These are phyloP conservation scores for Kurtzmaniella natalensis DNA, from an alignment of 1,139 yeast species.

Conservation along the genomic window DNA sequence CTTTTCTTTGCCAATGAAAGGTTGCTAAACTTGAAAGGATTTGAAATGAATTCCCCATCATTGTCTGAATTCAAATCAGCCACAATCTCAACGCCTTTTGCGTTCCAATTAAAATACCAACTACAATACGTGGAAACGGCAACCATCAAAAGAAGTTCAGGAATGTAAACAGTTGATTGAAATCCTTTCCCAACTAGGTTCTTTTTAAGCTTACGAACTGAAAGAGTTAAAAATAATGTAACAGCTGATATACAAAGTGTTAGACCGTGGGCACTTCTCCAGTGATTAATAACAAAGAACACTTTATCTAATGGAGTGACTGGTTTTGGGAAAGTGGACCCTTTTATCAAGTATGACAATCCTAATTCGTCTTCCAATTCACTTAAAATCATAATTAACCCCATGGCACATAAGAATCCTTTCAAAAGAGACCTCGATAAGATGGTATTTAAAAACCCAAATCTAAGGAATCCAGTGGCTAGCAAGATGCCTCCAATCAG, in stretches of 20 bases:
- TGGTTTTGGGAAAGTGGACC: conserved; percentile 14
- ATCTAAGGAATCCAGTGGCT: conserved; percentile 24
- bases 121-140: conserved; percentile 23
- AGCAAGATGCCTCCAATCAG: conserved; percentile 23
- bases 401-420: conserved; percentile 35
- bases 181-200: conserved; percentile 15
- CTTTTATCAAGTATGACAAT: conserved; percentile 12
- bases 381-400: conserved; percentile 29
- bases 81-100: conserved; percentile 25
- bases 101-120: conserved; percentile 20
- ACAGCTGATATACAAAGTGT: conserved; percentile 19
- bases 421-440: conserved; percentile 28
- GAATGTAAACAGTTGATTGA: conserved; percentile 22
- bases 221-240: conserved; percentile 20
- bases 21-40: conserved; percentile 19
- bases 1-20: conserved; percentile 19
- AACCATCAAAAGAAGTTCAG: conserved; percentile 31
- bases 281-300: conserved; percentile 14
- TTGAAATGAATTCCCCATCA: conserved; percentile 12
- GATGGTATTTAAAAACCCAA: conserved; percentile 30
- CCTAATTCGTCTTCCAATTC: conserved; percentile 30
- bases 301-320: conserved; percentile 21
- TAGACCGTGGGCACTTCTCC: conserved; percentile 15
- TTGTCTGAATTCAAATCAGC: conserved; percentile 17
- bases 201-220: conserved; percentile 17